Conservation (phyloP, 352 stramenopile species). For the Phytophthora kernoviae region DNA sequence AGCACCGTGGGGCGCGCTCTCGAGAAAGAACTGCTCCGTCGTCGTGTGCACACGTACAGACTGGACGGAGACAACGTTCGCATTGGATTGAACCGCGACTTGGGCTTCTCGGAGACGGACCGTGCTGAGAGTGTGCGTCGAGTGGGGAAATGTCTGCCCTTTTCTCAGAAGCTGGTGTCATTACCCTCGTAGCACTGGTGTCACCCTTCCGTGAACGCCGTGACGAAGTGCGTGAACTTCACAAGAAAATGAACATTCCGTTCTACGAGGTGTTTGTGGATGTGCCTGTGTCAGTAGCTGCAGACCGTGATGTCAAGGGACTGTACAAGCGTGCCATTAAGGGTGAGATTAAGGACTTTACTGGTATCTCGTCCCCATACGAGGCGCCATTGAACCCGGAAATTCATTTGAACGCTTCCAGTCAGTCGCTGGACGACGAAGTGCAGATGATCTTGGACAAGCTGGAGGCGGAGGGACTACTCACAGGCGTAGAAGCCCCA, state of each 20-base stretch:
- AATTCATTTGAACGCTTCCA: constrained; percentile 95
- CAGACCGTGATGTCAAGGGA: constrained; percentile 97
- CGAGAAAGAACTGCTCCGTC: constrained; percentile 94
- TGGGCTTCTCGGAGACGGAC: constrained; percentile 96
- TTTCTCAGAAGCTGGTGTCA: constrained; percentile 96
- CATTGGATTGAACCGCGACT: constrained; percentile 97
- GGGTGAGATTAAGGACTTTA: constrained; percentile 99
- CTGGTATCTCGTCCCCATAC: constrained; percentile 98
- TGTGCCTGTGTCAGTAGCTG: constrained; percentile 95
- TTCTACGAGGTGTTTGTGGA: constrained; percentile 99
- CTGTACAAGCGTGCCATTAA: constrained; percentile 93
- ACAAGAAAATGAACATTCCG: constrained; percentile 92
- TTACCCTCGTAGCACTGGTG: constrained; percentile 98
- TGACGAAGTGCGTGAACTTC: constrained; percentile 93
- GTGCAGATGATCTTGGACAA: constrained; percentile 67
- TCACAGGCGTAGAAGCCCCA: constrained; percentile 61
- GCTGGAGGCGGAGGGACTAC: constrained; percentile 59
- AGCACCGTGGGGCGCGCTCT: constrained; percentile 97
- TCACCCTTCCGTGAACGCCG: constrained; percentile 94
- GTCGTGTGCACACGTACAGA: constrained; percentile 96
- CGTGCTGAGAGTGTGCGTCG: constrained; percentile 96
- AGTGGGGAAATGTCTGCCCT: constrained; percentile 97
- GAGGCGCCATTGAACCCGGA: constrained; percentile 94
- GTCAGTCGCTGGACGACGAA: constrained; percentile 93
- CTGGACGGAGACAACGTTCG: constrained; percentile 99